Conservation (phyloP, 805 yeast species). For the Candida germanica region DNA sequence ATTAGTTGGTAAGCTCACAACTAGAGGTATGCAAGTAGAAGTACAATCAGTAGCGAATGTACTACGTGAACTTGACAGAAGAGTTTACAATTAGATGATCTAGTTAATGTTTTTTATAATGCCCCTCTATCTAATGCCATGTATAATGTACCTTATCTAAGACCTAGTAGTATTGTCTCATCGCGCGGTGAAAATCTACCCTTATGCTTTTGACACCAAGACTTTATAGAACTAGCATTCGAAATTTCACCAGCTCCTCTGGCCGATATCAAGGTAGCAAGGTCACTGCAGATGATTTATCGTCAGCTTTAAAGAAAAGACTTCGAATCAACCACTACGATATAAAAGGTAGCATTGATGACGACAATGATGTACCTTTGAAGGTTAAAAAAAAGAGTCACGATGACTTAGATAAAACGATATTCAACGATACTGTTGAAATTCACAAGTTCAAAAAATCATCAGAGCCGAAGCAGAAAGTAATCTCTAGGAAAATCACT, state of each 20-base stretch:
- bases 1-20: slow-evolving; percentile 69
- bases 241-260: too few relatives aligned
- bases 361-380: slow-evolving; percentile 5
- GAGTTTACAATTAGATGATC: slow-evolving; percentile 44
- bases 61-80: slow-evolving; percentile 73
- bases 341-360: slow-evolving; percentile 3
- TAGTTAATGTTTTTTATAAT: too few relatives aligned
- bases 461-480: not conserved
- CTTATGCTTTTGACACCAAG: too few relatives aligned
- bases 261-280: too few relatives aligned
- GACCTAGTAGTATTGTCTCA: too few relatives aligned
- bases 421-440: not conserved
- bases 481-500: slow-evolving; percentile 1
- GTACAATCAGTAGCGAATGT: slow-evolving; percentile 88
- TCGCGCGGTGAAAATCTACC: too few relatives aligned
- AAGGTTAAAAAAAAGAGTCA: slow-evolving; percentile 1
- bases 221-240: too few relatives aligned
- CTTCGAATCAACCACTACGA: slow-evolving; percentile 4
- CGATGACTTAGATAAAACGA: slow-evolving; percentile 5
- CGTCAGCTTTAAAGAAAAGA: slow-evolving; percentile 8
- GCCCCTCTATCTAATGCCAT: too few relatives aligned
- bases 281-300: slow-evolving; percentile 11
- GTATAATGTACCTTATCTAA: too few relatives aligned
- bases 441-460: not conserved
- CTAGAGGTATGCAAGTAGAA: slow-evolving; percentile 87